These are phyloP conservation scores for Jasminum sambac DNA, from an alignment of 257 asterid genomes.

Conservation along the genomic window DNA sequence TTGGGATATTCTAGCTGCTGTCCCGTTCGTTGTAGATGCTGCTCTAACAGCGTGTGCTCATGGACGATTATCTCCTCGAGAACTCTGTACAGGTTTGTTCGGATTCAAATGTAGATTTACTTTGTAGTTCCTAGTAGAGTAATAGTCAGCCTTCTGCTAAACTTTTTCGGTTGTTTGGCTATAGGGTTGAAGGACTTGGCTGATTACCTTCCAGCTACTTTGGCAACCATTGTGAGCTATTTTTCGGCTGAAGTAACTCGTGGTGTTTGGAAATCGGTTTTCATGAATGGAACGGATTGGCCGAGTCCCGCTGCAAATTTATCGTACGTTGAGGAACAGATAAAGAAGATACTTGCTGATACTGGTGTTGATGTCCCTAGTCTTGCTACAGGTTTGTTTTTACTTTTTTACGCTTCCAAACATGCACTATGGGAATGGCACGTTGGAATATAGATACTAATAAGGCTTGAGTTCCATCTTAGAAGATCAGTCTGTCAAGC, in stretches of 20 bases:
- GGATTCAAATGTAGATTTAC: background rate
- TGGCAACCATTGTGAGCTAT: slow-evolving; percentile 92
- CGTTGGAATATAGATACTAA: background rate
- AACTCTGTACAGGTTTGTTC: slow-evolving; percentile 86
- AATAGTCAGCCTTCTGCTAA: slow-evolving; percentile 11
- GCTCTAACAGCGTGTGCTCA: slow-evolving; percentile 95
- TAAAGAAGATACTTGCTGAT: slow-evolving; percentile 88
- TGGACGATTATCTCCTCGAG: slow-evolving; percentile 89
- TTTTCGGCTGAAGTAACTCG: slow-evolving; percentile 99
- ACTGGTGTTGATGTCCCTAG: slow-evolving; percentile 97
- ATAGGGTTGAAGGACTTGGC: slow-evolving; percentile 95
- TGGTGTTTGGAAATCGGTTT: slow-evolving; percentile 93
- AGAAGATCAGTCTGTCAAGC: too few species aligned
- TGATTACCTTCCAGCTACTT: slow-evolving; percentile 95
- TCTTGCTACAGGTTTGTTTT: slow-evolving; percentile 73
- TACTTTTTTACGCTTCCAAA: background rate
- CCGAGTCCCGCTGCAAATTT: slow-evolving; percentile 98
- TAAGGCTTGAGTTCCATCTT: too few species aligned
- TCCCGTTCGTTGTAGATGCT: slow-evolving; percentile 94
- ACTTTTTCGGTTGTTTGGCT: slow-evolving; percentile 16
- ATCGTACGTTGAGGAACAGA: slow-evolving; percentile 84
- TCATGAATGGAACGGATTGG: slow-evolving; percentile 99
- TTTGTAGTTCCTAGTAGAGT: too few species aligned
- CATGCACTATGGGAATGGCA: background rate
- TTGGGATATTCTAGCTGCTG: slow-evolving; percentile 98